Base-by-base conservation (phyloP, 164 flowering plant species). In the Liriodendron chinense region DNA sequence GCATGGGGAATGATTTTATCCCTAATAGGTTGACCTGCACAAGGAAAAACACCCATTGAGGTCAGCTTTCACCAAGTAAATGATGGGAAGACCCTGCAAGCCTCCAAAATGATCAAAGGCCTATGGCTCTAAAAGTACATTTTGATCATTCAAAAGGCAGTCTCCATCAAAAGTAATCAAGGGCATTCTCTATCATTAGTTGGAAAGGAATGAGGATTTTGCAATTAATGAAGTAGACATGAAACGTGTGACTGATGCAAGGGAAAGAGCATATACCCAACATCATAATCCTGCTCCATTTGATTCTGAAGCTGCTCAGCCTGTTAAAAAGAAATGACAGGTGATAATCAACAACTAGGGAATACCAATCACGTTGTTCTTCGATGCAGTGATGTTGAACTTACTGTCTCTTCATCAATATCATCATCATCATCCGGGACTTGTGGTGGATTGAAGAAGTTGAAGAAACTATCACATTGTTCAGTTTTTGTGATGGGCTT, bases 1-100 rank as follows among this genome's bases (percentile, higher is more conserved):
- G 96, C 96, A 87, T 90, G 96, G 13, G 96, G 96, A 28, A 92
- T 90, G 28, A 93, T 89, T 79, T 93, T 93, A 78, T 93, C 98
- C 34, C 96, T 85, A 64, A 92, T 87, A 10, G 96, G 96, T 88
- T 1, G 94, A 88, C n/a, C 94, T 92, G 74, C 74, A 81, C 43
- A 59, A 61, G 18, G 69, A 7, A 76, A 14, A 57, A 61, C 68
- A 22, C 23, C 23, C 43, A 65, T 65, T 7, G 2, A 34, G 6
- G 5, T 34, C 43, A 1, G 43, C 0, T 34, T 34, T 7, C 43
- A 34, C 43, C 5, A 34, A 34, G 43, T 34, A 34, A 34, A 34
- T 34, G 7, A 34, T 34, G 43, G 5, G 43, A 34, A 34, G 43
- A 34, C 43, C 43, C 43, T 34, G 43, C 43, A 34, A 34, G 6